Conservation (phyloP, 2,329 filamentous ascomycete genomes). For the Diaporthe longicolla region DNA sequence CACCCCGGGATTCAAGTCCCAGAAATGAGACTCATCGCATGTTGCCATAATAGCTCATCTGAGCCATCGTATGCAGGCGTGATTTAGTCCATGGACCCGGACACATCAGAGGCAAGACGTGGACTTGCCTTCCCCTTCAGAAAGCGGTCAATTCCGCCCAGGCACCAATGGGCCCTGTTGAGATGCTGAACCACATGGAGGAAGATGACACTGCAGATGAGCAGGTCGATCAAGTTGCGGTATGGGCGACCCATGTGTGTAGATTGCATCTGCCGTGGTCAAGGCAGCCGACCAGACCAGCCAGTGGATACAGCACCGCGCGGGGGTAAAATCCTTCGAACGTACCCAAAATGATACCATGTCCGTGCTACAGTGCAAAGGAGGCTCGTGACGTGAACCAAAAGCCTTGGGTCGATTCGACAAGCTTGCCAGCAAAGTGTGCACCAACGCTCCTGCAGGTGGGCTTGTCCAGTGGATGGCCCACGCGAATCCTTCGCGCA, state of each 20-base stretch:
- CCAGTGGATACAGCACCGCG: background rate
- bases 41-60: background rate
- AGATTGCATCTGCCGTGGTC: constrained; percentile 8
- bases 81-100: background rate
- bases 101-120: too few relatives aligned
- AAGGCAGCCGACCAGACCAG: background rate
- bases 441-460: constrained; percentile 31
- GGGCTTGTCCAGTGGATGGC: constrained; percentile 18
- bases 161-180: background rate
- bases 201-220: background rate
- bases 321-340: constrained; percentile 21
- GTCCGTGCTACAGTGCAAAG: constrained; percentile 7
- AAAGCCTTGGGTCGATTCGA: constrained; percentile 5
- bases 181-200: background rate
- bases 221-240: background rate
- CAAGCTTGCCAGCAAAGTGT: constrained; percentile 20
- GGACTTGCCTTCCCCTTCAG: background rate
- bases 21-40: background rate
- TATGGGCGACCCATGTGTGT: background rate
- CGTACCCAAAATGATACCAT: constrained; percentile 15
- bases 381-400: background rate
- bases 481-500: constrained; percentile 36
- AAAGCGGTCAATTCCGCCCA: background rate
- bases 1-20: background rate
- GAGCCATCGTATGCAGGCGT: background rate